Base-by-base conservation (phyloP, 2,329 filamentous ascomycete genomes). In the Berkeleyomyces basicola region DNA sequence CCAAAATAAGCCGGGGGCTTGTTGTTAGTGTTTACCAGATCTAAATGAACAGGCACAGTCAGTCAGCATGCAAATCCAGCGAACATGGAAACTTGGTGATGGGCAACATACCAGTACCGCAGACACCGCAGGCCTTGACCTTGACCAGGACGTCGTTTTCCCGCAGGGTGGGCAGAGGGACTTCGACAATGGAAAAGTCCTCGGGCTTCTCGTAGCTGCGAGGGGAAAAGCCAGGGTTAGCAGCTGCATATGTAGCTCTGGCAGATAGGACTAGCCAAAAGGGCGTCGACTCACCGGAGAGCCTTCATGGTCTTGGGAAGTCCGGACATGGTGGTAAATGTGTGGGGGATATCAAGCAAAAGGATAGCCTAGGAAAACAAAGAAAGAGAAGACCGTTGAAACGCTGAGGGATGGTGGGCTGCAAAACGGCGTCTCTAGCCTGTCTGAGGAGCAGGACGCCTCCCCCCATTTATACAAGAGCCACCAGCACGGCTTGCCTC, bases 91-190 rank as follows among this genome's bases (percentile, higher is more conserved):
- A 59, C 44, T 1, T 3, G 31, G 14, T 3, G 14, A 47, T 3
- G 16, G n/a, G 42, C 61, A 71, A 73, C 70, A 74, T 69, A 72
- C 79, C 79, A 66, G 79, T 81, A 67, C 79, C 79, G 67, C 82
- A 84, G 66, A 84, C 81, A 75, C 82, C 82, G 67, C 81, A 84
- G 62, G 81, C 83, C 73, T 85, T 85, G 69, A 86, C 83, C 73
- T 86, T 83, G 72, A 85, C 78, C 68, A 84, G 73, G 67, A 84
- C 75, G 71, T 85, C 82, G 64, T 82, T 78, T 36, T 82, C 76
- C 67, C 81, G 78, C 66, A 85, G 72, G 67, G 75, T 77, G 23
- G 83, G 83, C 5, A 86, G 78, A 66, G 83, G 82, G 43, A 85
- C 79, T 9, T 81, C 74, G 67, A 85, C 82, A 64, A 86, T 78